Evolutionary conservation across 495 filamentous ascomycete genomes (phyloP), one percentile per base, ranked within the genome.

Genomic region (Penicillium nucicola): DNA sequence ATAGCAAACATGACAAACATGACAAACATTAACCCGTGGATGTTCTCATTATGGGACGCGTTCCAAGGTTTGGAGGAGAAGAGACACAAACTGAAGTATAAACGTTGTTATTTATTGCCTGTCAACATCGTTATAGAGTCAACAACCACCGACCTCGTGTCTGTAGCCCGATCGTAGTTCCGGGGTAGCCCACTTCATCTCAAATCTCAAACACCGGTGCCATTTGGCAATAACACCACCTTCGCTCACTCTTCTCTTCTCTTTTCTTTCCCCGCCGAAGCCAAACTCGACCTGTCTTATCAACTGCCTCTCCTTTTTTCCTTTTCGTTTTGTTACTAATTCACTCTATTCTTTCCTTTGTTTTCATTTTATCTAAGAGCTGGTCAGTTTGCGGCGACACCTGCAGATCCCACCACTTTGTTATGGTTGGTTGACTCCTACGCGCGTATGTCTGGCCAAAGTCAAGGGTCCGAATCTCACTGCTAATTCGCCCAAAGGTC

Each of bases 221-320:
- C 52, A 59, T 45, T 52, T 51, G 56, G 58, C 51, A 58, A 48
- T 50, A 60, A 50, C 34, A 53, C 42, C 47, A 42, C 48, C 32
- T 51, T 48, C 54, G 12, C 45, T 45, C 12, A 31, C 42, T 53
- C 41, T 45, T 55, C 52, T 55, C 57, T 54, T 60, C 51, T 45
- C 52, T 57, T 52, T 55, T 44, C 52, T 57, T 57, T 53, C 49
- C 42, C 55, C 57, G 56, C 60, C 59, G 53, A 54, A 65, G 62
- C 47, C 53, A 42, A 48, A 48, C 44, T 44, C 40, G 42, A 48
- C 48, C 51, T 42, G 42, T 43, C 48, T 22, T 58, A 42, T 45
- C 48, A 47, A 15, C 45, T 42, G 43, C 44, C 34, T 38, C 40
- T 23, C 40, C 25, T 36, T 14, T 30, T 41, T 36, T 37, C 36